Conservation (phyloP, 768 basidiomycete species). For the Macrolepiota fuliginosa region DNA sequence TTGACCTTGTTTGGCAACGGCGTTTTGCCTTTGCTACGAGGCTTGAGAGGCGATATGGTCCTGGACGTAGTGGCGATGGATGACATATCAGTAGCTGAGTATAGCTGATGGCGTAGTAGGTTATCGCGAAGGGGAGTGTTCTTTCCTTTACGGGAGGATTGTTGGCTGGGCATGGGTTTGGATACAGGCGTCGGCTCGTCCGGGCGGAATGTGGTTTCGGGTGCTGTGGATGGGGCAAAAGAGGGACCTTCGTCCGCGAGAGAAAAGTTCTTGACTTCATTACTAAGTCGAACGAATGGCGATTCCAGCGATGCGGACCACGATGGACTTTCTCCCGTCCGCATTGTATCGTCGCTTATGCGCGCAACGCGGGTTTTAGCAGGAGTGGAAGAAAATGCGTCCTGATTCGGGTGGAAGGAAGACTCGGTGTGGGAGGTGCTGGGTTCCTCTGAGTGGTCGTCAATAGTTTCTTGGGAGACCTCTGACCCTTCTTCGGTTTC, state of each 20-base stretch:
- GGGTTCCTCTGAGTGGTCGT: constrained; percentile 27
- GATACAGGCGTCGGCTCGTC: constrained; percentile 14
- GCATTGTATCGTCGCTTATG: constrained; percentile 34
- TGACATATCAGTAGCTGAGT: constrained; percentile 37
- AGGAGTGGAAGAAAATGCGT: constrained; percentile 78
- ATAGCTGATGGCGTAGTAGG: constrained; percentile 50
- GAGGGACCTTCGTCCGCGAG: constrained; percentile 33
- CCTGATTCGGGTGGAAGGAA: constrained; percentile 74
- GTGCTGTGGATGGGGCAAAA: constrained; percentile 14
- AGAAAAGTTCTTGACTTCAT: constrained; percentile 57
- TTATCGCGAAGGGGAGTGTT: constrained; percentile 43
- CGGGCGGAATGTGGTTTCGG: constrained; percentile 17
- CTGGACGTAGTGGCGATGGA: constrained; percentile 28
- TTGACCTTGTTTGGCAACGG: constrained; percentile 55
- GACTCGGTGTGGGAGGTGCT: constrained; percentile 57
- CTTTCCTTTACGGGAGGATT: constrained; percentile 43
- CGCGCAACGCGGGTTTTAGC: constrained; percentile 44
- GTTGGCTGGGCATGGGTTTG: constrained; percentile 20
- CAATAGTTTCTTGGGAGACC: constrained; percentile 19
- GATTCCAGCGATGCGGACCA: constrained; percentile 78
- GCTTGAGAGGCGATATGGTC: constrained; percentile 48
- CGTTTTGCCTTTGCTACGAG: constrained; percentile 52
- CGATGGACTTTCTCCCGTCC: constrained; percentile 49
- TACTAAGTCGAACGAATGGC: constrained; percentile 65
- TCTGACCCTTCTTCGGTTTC: constrained; percentile 24